Evolutionary conservation across 1,284 basidiomycete genomes (phyloP).

Genomic region (Rhodotorula mucilaginosa): DNA sequence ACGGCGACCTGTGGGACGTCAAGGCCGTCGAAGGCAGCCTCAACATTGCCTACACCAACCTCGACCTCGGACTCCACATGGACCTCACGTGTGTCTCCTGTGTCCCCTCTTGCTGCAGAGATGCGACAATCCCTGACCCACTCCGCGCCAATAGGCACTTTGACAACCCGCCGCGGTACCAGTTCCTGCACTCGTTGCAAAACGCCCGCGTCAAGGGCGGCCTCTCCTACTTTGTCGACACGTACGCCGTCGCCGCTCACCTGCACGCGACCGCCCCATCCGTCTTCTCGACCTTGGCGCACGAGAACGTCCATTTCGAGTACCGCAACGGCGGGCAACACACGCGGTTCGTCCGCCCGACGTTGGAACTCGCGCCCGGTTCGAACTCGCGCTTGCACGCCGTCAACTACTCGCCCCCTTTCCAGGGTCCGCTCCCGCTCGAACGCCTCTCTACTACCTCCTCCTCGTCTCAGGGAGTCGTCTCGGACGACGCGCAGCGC

Average conservation of each 20-base stretch:
- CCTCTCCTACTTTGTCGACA: slow-evolving; percentile 83
- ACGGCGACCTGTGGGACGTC: slow-evolving; percentile 87
- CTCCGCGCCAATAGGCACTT: slow-evolving; percentile 57
- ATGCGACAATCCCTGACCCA: not conserved
- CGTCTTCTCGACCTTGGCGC: slow-evolving; percentile 62
- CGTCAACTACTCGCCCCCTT: slow-evolving; percentile 92
- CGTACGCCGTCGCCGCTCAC: slow-evolving; percentile 63
- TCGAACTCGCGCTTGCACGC: slow-evolving; percentile 53
- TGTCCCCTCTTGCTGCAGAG: not conserved
- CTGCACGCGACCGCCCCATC: slow-evolving; percentile 58
- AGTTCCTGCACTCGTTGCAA: slow-evolving; percentile 82
- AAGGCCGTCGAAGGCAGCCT: slow-evolving; percentile 64
- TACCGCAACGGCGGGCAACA: slow-evolving; percentile 90
- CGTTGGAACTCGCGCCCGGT: slow-evolving; percentile 63
- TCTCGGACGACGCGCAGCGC: slow-evolving; percentile 42
- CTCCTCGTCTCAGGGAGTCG: not conserved
- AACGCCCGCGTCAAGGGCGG: slow-evolving; percentile 78
- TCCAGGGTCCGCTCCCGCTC: slow-evolving; percentile 69
- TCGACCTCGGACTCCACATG: slow-evolving; percentile 87
- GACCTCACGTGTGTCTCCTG: slow-evolving; percentile 69
- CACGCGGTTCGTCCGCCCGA: slow-evolving; percentile 73
- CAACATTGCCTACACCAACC: slow-evolving; percentile 94
- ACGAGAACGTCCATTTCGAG: slow-evolving; percentile 73
- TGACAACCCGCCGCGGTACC: slow-evolving; percentile 82
- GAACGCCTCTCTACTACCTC: slow-evolving; percentile 27